Percentiles rank a stretch among this genome's conserved stretches.
Conservation (phyloP, 2,329 filamentous ascomycete genomes). For the Oidium heveae region DNA sequence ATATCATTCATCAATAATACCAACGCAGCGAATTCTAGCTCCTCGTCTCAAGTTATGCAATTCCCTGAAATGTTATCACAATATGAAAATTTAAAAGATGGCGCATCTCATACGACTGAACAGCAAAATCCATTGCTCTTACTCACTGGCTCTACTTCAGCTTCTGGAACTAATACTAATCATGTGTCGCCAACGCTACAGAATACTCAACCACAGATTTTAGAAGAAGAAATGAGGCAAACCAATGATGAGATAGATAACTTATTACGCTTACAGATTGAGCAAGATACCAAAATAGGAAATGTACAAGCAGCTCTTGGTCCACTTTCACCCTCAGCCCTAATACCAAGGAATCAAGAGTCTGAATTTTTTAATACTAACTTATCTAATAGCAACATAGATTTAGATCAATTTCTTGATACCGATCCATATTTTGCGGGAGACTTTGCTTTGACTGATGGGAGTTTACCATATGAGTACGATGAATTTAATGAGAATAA, state of each 20-base stretch:
- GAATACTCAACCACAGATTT: constrained; percentile 22
- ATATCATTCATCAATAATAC: constrained; percentile 40
- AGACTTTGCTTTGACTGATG: not conserved
- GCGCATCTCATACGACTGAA: constrained; percentile 28
- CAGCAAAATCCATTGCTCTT: constrained; percentile 32
- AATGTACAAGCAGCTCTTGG: constrained; percentile 50
- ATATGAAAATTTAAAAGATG: constrained; percentile 20
- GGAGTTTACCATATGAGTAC: not conserved
- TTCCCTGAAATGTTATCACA: constrained; percentile 24
- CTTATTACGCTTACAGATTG: constrained; percentile 51
- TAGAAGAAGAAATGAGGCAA: constrained; percentile 30
- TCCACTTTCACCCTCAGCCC: constrained; percentile 56
- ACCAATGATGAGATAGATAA: constrained; percentile 56
- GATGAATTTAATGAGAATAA: not conserved
- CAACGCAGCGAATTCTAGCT: constrained; percentile 22
- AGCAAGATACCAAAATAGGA: constrained; percentile 55
- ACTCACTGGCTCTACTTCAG: constrained; percentile 24
- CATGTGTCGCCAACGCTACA: constrained; percentile 13
- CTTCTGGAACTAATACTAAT: constrained; percentile 10
- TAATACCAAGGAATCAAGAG: constrained; percentile 42
- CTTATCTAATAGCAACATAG: constrained; percentile 17
- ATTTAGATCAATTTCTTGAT: constrained; percentile 26
- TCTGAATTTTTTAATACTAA: constrained; percentile 12
- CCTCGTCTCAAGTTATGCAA: constrained; percentile 14
- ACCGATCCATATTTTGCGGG: constrained; percentile 4